These are phyloP conservation scores for Pseudodiploospora longispora DNA, from an alignment of 2,329 filamentous ascomycete genomes.

Conservation along the genomic window DNA sequence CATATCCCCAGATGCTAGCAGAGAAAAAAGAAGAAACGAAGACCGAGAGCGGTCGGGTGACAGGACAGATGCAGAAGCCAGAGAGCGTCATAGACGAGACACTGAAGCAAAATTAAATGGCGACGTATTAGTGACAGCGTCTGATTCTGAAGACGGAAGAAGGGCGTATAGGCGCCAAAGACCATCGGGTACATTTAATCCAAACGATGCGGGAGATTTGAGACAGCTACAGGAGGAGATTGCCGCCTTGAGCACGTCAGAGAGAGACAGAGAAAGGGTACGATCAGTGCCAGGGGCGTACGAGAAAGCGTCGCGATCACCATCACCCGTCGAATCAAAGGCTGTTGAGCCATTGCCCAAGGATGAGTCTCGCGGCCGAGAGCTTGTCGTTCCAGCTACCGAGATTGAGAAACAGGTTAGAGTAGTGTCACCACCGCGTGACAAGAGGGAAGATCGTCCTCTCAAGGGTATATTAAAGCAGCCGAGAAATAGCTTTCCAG, in stretches of 20 bases:
- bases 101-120: slow-evolving; percentile 29
- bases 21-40: slow-evolving; percentile 7
- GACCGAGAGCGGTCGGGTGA: slow-evolving; percentile 12
- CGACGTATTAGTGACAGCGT: slow-evolving; percentile 25
- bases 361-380: slow-evolving; percentile 35
- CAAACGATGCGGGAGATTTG: slow-evolving; percentile 43
- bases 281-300: not conserved
- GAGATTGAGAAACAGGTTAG: slow-evolving; percentile 44
- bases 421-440: slow-evolving; percentile 64
- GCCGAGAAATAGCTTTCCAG: slow-evolving; percentile 76
- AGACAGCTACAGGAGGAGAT: slow-evolving; percentile 43
- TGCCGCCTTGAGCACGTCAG: slow-evolving; percentile 29
- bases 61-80: slow-evolving; percentile 11
- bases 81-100: slow-evolving; percentile 28
- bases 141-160: slow-evolving; percentile 36
- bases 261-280: slow-evolving; percentile 10
- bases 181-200: slow-evolving; percentile 38
- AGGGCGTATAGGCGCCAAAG: slow-evolving; percentile 29
- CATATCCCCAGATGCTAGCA: not conserved
- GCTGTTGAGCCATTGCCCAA: slow-evolving; percentile 9
- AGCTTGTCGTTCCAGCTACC: slow-evolving; percentile 21
- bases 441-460: slow-evolving; percentile 56
- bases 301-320: slow-evolving; percentile 9
- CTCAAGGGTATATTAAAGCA: slow-evolving; percentile 81
- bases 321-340: slow-evolving; percentile 12